Percentiles rank a stretch among this genome's conserved stretches.
phyloP scores from a whole-genome alignment of 1,284 basidiomycete species.

The Ceratobasidium sp. region DNA sequence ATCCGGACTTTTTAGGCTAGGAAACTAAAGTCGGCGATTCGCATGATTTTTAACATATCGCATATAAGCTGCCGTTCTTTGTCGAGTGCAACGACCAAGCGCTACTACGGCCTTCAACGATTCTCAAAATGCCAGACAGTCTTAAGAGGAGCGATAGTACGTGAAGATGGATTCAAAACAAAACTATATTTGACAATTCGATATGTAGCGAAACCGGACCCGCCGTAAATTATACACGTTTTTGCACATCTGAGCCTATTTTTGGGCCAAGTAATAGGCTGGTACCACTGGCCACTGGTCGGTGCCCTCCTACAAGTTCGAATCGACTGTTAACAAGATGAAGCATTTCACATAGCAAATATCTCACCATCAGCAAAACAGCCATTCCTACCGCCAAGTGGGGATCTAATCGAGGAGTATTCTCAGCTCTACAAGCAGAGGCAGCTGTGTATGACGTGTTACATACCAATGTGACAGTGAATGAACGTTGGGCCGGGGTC shows the following conservation, averaged over 20 bases:
- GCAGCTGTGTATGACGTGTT: not conserved
- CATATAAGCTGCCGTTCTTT: too few species aligned
- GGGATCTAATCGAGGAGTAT: not conserved
- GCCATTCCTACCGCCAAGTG: constrained; percentile 35
- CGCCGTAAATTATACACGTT: not conserved
- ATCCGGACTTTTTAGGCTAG: too few species aligned
- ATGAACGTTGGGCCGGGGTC: constrained; percentile 36
- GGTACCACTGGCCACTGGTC: constrained; percentile 16
- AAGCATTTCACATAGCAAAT: not conserved
- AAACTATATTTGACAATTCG: too few species aligned
- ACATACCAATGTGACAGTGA: constrained; percentile 38
- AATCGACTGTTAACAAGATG: not conserved
- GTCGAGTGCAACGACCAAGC: too few species aligned
- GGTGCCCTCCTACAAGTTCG: not conserved
- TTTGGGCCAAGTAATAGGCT: constrained; percentile 12
- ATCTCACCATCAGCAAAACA: constrained; percentile 15
- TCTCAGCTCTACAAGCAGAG: not conserved
- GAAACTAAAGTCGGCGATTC: too few species aligned
- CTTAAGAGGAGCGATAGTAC: too few species aligned
- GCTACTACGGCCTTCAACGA: too few species aligned
- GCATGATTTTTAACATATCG: too few species aligned
- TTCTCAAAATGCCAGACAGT: too few species aligned
- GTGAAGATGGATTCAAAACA: too few species aligned
- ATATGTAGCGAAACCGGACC: too few species aligned
- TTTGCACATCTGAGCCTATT: too few species aligned